Base-by-base conservation (phyloP, 2,329 filamentous ascomycete species). In the Pseudogymnoascus sp. region DNA sequence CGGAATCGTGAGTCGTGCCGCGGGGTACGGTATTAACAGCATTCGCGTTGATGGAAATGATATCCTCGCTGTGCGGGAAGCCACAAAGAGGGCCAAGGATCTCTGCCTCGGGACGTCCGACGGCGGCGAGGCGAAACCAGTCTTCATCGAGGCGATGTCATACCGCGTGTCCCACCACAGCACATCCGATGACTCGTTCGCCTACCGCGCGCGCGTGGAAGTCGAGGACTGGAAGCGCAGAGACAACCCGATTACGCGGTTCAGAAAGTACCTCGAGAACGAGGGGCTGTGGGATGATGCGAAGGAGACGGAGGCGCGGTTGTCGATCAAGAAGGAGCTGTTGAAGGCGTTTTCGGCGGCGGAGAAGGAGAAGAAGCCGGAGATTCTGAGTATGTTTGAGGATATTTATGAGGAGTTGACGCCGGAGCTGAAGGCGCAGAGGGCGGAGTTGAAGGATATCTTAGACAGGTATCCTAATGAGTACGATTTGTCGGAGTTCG, bases 111-210 rank as follows among this genome's bases (percentile, higher is more conserved):
- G 69, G 1, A 42, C 71, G 4, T 65, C 69, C 47, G 70, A 70
- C 61, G 70, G 68, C 4, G 69, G 71, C 1, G 33, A 44, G 10
- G 14, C n/a, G 13, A 65, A 67, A 47, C 91, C 90, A n/a, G 84
- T 99, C 0, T 79, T 99, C 6, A 88, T 99, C 42, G 95, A 99
- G 77, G 92, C 92, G 63, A 96, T 99, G 90, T 93, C 90, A 24
- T 99, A 99, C 77, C 91, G 95, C n/a, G 93, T 97, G 47, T 93
- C 90, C 6, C 92, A 99, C 74, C 95, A 99, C 78, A 96, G 91
- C 76, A 99, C 95, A 0, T 95, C 90, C 0, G 95, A 99, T 72
- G 95, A 99, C 76, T 95, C 90, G 26, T 99, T 97, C 72, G 95
- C 95, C 0, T 99, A 99, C 78, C 89, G 95, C 7, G 92, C 93